Percentiles rank a stretch among this genome's conserved stretches.
phyloP scores from a whole-genome alignment of 78 protist species.

The Dictyostelium capitatum region DNA sequence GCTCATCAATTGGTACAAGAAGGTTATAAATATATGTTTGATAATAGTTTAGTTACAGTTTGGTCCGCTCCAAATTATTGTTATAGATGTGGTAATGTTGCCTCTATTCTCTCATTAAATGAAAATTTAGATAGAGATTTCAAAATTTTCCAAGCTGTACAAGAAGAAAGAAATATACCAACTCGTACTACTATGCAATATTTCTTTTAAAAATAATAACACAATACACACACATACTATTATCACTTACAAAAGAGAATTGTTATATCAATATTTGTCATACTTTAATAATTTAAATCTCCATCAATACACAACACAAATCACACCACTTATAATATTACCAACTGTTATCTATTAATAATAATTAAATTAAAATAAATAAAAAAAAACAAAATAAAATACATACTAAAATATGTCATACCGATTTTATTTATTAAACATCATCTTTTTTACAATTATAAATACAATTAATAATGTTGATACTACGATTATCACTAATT shows the following conservation, averaged over 20 bases:
- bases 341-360: too few species aligned
- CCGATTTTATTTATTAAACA: too few species aligned
- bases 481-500: conserved; percentile 16
- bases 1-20: conserved; percentile 99
- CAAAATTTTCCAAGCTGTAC: conserved; percentile 92
- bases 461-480: background rate
- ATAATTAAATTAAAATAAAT: too few species aligned
- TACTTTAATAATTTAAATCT: too few species aligned
- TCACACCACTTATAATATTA: too few species aligned
- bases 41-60: conserved; percentile 95
- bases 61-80: conserved; percentile 99
- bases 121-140: conserved; percentile 86
- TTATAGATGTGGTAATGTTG: conserved; percentile 98
- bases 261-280: too few species aligned
- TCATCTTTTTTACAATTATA: background rate
- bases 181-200: conserved; percentile 75
- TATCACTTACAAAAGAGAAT: background rate
- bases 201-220: conserved; percentile 44
- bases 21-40: conserved; percentile 97
- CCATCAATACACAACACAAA: background rate
- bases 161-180: conserved; percentile 81
- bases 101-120: conserved; percentile 93
- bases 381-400: background rate
- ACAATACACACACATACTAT: background rate
- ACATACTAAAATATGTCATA: too few species aligned